Base-by-base conservation (phyloP, 306 rosid species). In the Glycyrrhiza uralensis region DNA sequence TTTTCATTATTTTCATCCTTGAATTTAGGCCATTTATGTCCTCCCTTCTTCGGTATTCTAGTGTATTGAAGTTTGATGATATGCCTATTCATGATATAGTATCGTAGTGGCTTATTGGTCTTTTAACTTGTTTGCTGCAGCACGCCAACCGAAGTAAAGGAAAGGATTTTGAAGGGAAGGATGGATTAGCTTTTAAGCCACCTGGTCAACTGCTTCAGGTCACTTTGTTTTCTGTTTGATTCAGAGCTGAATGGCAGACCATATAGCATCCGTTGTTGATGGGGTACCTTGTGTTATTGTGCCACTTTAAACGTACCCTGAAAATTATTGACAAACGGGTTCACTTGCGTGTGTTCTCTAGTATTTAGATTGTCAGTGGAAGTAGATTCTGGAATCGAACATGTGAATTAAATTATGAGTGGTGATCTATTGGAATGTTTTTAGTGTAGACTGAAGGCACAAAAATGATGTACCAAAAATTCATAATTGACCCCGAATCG, bases 141-240 rank as follows among this genome's bases (percentile, higher is more conserved):
- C 64, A 95, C 96, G 1, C 96, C 96, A 45, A 89, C 92, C 5
- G 97, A 95, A 85, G 93, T 95, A 54, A 87, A 85, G 81, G 99
- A 95, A 73, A 88, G 90, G 80, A 87, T 91, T 85, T 84, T 95
- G 86, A 95, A 91, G 80, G 96, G 99, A 76, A 87, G 99, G 72
- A 95, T 89, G 99, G 99, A 95, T 76, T 95, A 83, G 83, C 42
- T 50, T 69, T 3, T 19, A 63, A 30, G 72, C 46, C 36, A 32
- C 20, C 54, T 36, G 57, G 49, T 46, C 45, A 42, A 22, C 61
- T 19, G 33, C 18, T 61, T 80, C 57, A 33, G 12, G 10, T 69
- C 74, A 38, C 57, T 32, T 18, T 56, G 55, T 42, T 65, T 60
- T 66, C 72, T 60, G 38, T 39, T 52, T 68, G 15, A 30, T 29